Conservation (phyloP, 192 early-diverging fungal species). For the Borealophlyctis nickersoniae region DNA sequence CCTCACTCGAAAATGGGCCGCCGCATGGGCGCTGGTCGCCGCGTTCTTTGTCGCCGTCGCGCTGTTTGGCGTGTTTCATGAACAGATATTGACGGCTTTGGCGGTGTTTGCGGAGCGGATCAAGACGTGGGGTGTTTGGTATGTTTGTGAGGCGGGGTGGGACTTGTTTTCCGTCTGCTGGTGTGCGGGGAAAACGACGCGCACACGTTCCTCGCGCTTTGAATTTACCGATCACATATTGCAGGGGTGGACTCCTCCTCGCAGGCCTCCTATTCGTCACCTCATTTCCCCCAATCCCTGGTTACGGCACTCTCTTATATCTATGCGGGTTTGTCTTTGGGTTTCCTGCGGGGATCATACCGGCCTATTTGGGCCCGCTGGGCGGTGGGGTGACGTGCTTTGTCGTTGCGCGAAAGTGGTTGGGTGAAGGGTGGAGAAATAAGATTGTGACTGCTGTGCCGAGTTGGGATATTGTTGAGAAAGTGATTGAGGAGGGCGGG, state of each 20-base stretch:
- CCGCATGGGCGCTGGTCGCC: conserved; percentile 18
- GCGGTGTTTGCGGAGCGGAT: conserved; percentile 21
- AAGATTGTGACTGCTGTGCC: conserved; percentile 8
- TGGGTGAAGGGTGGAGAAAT: conserved; percentile 15
- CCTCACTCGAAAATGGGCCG: conserved; percentile 15
- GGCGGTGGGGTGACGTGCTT: conserved; percentile 23
- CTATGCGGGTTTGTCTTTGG: conserved; percentile 68
- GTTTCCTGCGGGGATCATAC: conserved; percentile 53
- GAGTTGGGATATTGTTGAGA: conserved; percentile 24
- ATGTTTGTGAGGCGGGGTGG: neutral
- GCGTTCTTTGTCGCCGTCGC: neutral
- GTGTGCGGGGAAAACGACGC: neutral
- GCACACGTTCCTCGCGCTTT: no score
- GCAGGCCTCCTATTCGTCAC: conserved; percentile 51
- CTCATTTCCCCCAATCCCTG: conserved; percentile 68
- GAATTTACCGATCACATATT: neutral
- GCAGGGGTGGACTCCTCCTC: conserved; percentile 40
- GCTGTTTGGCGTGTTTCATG: conserved; percentile 12
- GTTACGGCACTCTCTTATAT: conserved; percentile 63
- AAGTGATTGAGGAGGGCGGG: conserved; percentile 26
- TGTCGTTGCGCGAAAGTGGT: conserved; percentile 14
- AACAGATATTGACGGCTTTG: conserved; percentile 19
- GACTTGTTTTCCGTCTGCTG: neutral
- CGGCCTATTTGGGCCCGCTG: conserved; percentile 53
- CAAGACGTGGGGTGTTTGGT: conserved; percentile 14